Evolutionary conservation across 306 rosid species (phyloP), one percentile per base, ranked within the genome.

Genomic region (Spatholobus suberectus): DNA sequence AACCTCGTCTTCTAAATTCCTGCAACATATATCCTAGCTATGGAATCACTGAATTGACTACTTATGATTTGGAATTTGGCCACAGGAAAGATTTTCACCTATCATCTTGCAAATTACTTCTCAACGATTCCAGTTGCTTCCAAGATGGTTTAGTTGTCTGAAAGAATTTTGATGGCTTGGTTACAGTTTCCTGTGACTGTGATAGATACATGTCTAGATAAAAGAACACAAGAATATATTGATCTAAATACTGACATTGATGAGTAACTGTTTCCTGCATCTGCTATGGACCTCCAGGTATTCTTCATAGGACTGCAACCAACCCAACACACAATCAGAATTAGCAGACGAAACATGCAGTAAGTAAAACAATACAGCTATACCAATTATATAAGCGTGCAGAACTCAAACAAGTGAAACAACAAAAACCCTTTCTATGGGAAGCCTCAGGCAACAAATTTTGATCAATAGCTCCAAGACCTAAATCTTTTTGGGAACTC

Each of bases 231-330:
- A 7, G 27, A 43, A 26, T 41, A 59, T 63, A 59, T 52, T 63
- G 69, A 58, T 82, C 34, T 68, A 74, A 52, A 68, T 69, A 75
- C 87, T 83, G 35, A 86, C 89, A 75, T 44, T 43, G 73, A 20
- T 23, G 68, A 44, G 40, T 27, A 80, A 79, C 20, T 83, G 87
- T 76, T 83, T 86, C 73, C 27, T 61, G n/a, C 80, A 23, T 79
- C 85, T 79, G 80, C 43, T 52, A 52, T 86, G 87, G 26, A 43
- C 66, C 80, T 83, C 82, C 67, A 83, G 79, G 80, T 86, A 83
- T 80, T 86, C 89, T 86, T 86, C 89, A 58, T 86, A 86, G 32
- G 89, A 83, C 87, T 86, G 80, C 73, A 80, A 38, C 72, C 38
- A 52, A 80, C 44, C 38, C 73, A n/a, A 37, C 14, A 41, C 32